These are phyloP conservation scores for Vitis hybrid DNA, from an alignment of 177 flowering plant genomes.

Conservation along the genomic window DNA sequence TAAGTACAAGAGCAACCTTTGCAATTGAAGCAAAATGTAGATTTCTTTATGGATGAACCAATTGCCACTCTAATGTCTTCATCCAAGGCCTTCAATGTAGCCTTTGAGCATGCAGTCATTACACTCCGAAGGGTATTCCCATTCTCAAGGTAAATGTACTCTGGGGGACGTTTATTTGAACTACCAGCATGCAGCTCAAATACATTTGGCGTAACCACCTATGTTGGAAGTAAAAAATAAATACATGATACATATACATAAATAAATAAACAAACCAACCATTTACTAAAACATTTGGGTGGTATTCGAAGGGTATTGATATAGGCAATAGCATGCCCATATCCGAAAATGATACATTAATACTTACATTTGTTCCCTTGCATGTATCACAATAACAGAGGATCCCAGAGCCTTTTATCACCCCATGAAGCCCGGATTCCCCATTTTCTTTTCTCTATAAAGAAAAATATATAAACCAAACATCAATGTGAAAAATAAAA, in stretches of 20 bases:
- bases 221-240: background rate
- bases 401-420: slow-evolving; percentile 44
- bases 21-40: slow-evolving; percentile 36
- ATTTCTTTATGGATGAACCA: slow-evolving; percentile 25
- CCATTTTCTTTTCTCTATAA: slow-evolving; percentile 26
- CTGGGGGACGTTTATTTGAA: slow-evolving; percentile 65
- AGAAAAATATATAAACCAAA: background rate
- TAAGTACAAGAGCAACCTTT: slow-evolving; percentile 26
- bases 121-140: slow-evolving; percentile 70
- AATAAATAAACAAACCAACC: background rate
- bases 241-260: background rate
- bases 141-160: slow-evolving; percentile 71
- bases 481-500: background rate
- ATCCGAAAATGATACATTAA: background rate
- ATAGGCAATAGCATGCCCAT: background rate
- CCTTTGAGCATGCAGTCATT: slow-evolving; percentile 51
- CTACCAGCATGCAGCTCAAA: slow-evolving; percentile 89
- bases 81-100: slow-evolving; percentile 43
- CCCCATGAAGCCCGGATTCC: slow-evolving; percentile 38
- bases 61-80: slow-evolving; percentile 35
- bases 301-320: no score
- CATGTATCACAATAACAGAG: slow-evolving; percentile 48
- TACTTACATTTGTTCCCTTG: slow-evolving; percentile 42
- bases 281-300: background rate
- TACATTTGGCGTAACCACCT: slow-evolving; percentile 60